Percentiles rank a stretch among this genome's conserved stretches.
These are phyloP conservation scores for Prunus davidiana DNA, from an alignment of 306 rosid species.

Conservation along the genomic window DNA sequence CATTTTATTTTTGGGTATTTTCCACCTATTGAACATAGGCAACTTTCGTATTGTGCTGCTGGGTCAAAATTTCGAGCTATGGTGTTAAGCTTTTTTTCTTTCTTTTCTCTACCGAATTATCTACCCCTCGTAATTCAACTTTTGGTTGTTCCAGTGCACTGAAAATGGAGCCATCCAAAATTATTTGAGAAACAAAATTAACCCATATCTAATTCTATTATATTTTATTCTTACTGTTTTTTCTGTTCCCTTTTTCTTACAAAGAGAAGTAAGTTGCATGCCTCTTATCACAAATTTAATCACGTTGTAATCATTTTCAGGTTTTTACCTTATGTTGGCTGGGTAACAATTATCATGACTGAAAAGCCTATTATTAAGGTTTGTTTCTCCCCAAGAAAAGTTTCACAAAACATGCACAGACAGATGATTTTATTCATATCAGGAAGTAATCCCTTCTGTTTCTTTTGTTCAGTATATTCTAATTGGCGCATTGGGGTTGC, in stretches of 20 bases:
- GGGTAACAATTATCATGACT: constrained; percentile 96
- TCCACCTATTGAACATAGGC: neutral
- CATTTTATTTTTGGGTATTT: neutral
- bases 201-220: too few relatives aligned
- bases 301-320: constrained; percentile 36
- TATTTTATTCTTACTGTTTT: neutral
- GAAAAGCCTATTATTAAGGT: constrained; percentile 96
- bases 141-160: neutral
- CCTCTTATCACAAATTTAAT: neutral
- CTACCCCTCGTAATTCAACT: too few relatives aligned
- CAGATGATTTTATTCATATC: neutral
- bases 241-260: neutral
- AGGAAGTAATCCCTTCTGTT: constrained; percentile 6
- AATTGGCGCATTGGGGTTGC: constrained; percentile 74
- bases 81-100: neutral
- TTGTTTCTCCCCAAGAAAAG: constrained; percentile 11
- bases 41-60: neutral
- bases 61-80: neutral
- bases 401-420: neutral
- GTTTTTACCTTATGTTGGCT: constrained; percentile 89
- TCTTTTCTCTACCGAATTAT: too few relatives aligned
- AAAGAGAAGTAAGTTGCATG: neutral
- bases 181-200: neutral
- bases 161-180: neutral
- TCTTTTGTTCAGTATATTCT: constrained; percentile 61